Evolutionary conservation across 2,329 filamentous ascomycete species (phyloP).

Genomic region (Aspergillus puulaauensis): DNA sequence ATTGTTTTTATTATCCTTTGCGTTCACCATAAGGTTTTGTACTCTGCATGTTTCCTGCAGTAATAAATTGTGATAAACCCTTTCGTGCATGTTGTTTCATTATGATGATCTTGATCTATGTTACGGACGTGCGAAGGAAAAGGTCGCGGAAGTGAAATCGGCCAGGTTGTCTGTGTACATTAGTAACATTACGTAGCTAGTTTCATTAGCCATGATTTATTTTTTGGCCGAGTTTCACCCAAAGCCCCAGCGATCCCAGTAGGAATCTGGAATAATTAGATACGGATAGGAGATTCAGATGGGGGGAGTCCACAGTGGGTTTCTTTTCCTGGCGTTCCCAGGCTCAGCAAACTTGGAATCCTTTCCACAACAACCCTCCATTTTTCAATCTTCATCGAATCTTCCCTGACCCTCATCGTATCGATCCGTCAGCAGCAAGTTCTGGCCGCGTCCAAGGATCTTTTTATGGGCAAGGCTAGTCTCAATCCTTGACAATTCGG

Average conservation of each 20-base stretch:
- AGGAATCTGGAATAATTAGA: background rate
- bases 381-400: no score
- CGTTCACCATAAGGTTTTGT: background rate
- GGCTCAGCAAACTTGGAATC: background rate
- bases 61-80: conserved; percentile 4
- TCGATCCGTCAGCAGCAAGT: background rate
- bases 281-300: background rate
- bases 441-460: conserved; percentile 10
- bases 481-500: conserved; percentile 8
- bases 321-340: background rate
- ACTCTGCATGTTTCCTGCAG: background rate
- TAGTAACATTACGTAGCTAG: background rate
- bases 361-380: background rate
- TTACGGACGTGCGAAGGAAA: conserved; percentile 1
- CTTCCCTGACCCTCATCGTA: no score
- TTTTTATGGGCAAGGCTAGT: background rate
- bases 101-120: conserved; percentile 8
- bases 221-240: background rate
- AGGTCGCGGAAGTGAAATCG: background rate
- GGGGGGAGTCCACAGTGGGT: background rate
- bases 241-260: background rate
- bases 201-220: background rate
- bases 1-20: conserved; percentile 10
- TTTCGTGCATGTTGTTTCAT: conserved; percentile 10
- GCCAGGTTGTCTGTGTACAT: conserved; percentile 1